Evolutionary conservation across 2,329 filamentous ascomycete genomes (phyloP), one percentile per base, ranked within the genome.

Genomic region (Amauroascus niger): DNA sequence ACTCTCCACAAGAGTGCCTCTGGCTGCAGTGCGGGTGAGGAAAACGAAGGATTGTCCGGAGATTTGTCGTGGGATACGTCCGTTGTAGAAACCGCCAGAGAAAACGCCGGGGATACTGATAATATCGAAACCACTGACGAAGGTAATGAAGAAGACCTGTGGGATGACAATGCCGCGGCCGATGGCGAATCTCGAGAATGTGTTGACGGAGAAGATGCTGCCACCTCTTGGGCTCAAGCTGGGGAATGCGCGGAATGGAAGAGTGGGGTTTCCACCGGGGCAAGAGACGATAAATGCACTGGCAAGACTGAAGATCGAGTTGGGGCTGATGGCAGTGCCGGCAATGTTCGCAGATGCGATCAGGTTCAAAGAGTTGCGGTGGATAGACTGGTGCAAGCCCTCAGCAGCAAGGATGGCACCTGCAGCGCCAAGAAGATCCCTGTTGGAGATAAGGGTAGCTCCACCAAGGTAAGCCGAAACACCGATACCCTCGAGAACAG

Each of bases 381-480:
- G 71, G 69, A 82, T 83, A 3, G 83, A 71, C 1, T 77, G 77
- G 70, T 86, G 82, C 8, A 82, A 77, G 30, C 82, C 76, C 62
- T 86, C 82, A 53, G 84, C 77, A 28, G 79, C 80, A 32, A 86
- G 71, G 62, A 87, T 81, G 53, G 77, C 77, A 24, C 78, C 82
- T 1, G 82, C 82, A 3, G 76, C 76, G 0, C 78, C 78, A 44
- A 86, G 69, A 67, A 83, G 83, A 20, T 71, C 69, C 58, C 79
- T 76, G 64, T 76, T 74, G 56, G 76, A 73, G 57, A 81, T 82
- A 55, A 73, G 71, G 22, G 76, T 75, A 5, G 82, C 82, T 16
- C 81, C 82, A 44, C 80, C 79, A 44, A 86, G 75, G 68, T 83
- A 83, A 18, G 79, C 79, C 28, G 74, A 77, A 49, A 80, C 75